phyloP scores from a whole-genome alignment of 1,284 basidiomycete genomes.

The Ceratobasidium theobromae region DNA sequence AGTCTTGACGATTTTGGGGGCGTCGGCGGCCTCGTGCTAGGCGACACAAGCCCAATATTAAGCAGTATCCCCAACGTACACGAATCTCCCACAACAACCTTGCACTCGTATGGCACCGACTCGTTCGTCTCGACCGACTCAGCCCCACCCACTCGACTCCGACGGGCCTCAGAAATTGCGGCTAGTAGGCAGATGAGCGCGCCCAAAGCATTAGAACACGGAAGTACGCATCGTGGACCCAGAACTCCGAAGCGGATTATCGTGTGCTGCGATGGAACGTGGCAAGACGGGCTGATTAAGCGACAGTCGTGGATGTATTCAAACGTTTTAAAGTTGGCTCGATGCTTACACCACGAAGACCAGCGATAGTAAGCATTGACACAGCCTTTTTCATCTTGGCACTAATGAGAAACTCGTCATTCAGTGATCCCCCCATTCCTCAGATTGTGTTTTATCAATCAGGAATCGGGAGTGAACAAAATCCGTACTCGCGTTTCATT shows the following conservation, averaged over 20 bases:
- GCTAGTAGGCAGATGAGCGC: constrained; percentile 26
- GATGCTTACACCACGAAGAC: constrained; percentile 61
- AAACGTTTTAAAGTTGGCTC: constrained; percentile 41
- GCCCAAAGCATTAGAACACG: constrained; percentile 28
- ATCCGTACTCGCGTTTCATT: constrained; percentile 15
- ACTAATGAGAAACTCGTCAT: not conserved
- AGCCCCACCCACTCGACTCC: constrained; percentile 6
- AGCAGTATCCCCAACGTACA: constrained; percentile 18
- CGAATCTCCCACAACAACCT: constrained; percentile 16
- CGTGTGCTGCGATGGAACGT: constrained; percentile 28
- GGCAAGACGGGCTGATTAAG: constrained; percentile 24
- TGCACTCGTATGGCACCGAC: constrained; percentile 13
- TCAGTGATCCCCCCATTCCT: constrained; percentile 24
- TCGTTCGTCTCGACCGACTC: constrained; percentile 29
- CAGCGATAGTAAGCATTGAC: constrained; percentile 44
- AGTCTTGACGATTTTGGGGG: constrained; percentile 21
- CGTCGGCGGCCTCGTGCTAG: not conserved
- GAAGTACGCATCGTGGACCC: constrained; percentile 4
- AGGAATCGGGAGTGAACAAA: constrained; percentile 27
- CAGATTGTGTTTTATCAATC: constrained; percentile 29
- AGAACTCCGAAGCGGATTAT: constrained; percentile 28
- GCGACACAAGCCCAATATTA: not conserved
- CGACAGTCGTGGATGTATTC: constrained; percentile 29
- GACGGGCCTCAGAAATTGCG: constrained; percentile 16
- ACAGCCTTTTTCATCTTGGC: not conserved